These are phyloP conservation scores for Byssochlamys sp. DNA, from an alignment of 2,329 filamentous ascomycete species.

Conservation along the genomic window DNA sequence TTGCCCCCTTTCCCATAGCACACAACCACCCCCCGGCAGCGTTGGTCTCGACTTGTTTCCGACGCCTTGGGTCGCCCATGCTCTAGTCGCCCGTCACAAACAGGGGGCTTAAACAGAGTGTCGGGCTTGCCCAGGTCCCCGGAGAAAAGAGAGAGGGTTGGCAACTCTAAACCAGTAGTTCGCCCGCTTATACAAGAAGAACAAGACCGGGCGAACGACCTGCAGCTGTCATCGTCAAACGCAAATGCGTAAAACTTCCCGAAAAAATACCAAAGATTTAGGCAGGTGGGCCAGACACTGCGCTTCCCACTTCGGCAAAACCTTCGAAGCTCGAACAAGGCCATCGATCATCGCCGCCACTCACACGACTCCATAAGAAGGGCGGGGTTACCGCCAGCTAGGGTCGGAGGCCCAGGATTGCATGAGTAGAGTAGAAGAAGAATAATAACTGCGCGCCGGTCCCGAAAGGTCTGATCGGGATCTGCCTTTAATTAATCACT, in stretches of 20 bases:
- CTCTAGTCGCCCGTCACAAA: conserved; percentile 8
- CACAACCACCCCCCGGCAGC: not conserved
- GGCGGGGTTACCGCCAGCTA: not conserved
- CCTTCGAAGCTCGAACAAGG: not conserved
- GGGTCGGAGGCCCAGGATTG: not conserved
- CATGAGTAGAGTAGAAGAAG: not conserved
- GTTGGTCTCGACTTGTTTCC: conserved; percentile 2
- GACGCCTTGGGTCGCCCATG: conserved; percentile 6
- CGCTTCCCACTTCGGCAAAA: not conserved
- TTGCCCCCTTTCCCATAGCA: not conserved
- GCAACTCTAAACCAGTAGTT: not conserved
- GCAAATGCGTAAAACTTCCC: not conserved
- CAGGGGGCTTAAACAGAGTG: conserved; percentile 3
- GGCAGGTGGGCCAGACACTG: not conserved
- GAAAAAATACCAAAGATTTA: not conserved
- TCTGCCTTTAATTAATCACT: not conserved
- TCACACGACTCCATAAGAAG: not conserved
- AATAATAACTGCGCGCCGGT: not conserved
- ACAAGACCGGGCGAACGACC: not conserved
- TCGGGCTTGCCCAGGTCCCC: not conserved
- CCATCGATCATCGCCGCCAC: not conserved
- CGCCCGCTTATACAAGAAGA: not conserved
- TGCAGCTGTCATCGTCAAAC: conserved; percentile 1
- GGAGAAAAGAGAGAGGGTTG: not conserved
- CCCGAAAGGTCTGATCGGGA: not conserved